A percentile compares a stretch with the other conserved stretches of the same genome.
These are phyloP conservation scores for Venturiaceae sp. DNA, from an alignment of 2,329 filamentous ascomycete genomes.

Conservation along the genomic window DNA sequence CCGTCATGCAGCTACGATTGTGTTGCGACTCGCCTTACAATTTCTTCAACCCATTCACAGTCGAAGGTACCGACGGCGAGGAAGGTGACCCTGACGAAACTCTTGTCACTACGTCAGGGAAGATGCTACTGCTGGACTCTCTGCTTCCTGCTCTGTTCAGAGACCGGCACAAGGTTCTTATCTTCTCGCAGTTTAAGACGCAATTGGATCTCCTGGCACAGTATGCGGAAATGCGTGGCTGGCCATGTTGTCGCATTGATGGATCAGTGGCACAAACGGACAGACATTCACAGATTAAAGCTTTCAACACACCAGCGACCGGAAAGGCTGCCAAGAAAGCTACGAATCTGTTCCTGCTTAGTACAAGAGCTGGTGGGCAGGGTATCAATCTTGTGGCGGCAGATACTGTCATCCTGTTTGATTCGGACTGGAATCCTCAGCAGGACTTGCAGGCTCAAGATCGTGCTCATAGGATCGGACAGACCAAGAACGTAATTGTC, in stretches of 20 bases:
- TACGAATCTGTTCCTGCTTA: constrained; percentile 73
- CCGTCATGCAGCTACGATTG: constrained; percentile 80
- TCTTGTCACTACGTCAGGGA: constrained; percentile 79
- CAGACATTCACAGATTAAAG: constrained; percentile 37
- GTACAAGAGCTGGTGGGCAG: constrained; percentile 84
- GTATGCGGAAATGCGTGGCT: constrained; percentile 68
- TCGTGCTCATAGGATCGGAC: constrained; percentile 87
- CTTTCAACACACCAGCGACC: constrained; percentile 26
- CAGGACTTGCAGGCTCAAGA: constrained; percentile 96
- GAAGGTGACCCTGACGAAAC: constrained; percentile 59
- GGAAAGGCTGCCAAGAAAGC: constrained; percentile 42
- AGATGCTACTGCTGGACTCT: constrained; percentile 89
- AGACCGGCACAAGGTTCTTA: constrained; percentile 77
- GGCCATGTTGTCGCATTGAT: constrained; percentile 84
- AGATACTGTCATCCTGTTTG: constrained; percentile 87
- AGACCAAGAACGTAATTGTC: constrained; percentile 83
- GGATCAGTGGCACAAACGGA: constrained; percentile 67
- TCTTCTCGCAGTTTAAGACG: constrained; percentile 95
- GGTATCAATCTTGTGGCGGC: constrained; percentile 90
- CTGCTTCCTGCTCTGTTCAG: constrained; percentile 67
- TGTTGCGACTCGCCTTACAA: constrained; percentile 93
- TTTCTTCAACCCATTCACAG: constrained; percentile 80
- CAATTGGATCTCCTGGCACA: constrained; percentile 86
- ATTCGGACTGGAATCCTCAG: constrained; percentile 90
- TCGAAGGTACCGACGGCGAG: constrained; percentile 40